phyloP scores from a whole-genome alignment of 2,329 filamentous ascomycete genomes.

The Sporothrix pseudoabietina region DNA sequence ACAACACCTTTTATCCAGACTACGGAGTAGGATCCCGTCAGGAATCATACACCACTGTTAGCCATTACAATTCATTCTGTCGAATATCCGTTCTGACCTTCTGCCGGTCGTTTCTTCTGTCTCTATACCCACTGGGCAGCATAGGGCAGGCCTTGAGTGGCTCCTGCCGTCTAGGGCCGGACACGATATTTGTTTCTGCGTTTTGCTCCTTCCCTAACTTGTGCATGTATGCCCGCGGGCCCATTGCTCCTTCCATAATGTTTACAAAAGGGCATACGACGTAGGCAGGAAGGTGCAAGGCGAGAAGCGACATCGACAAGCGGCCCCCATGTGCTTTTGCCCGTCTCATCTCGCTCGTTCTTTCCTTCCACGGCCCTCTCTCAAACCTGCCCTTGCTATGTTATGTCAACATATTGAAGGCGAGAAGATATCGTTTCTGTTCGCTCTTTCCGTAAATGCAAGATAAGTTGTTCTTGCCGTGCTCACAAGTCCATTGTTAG shows the following conservation, averaged over 20 bases:
- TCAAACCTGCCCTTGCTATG: not conserved
- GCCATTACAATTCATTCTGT: too few relatives aligned
- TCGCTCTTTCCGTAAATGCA: not conserved
- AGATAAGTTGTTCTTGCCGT: not conserved
- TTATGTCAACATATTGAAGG: not conserved
- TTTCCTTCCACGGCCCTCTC: not conserved
- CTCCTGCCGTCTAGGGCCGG: constrained; percentile 22
- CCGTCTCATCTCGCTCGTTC: not conserved
- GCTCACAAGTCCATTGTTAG: too few relatives aligned
- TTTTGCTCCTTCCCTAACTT: not conserved
- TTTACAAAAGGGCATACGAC: not conserved
- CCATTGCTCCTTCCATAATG: constrained; percentile 10
- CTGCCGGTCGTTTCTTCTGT: too few relatives aligned
- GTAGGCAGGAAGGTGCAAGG: constrained; percentile 3
- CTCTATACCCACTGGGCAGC: too few relatives aligned
- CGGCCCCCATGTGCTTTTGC: not conserved
- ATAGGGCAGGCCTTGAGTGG: constrained; percentile 15
- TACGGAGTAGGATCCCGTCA: too few relatives aligned
- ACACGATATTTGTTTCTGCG: not conserved
- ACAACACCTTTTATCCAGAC: too few relatives aligned
- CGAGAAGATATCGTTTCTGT: not conserved
- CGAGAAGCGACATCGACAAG: not conserved
- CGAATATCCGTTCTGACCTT: too few relatives aligned
- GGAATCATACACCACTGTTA: too few relatives aligned
- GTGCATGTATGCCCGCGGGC: not conserved